These are phyloP conservation scores for Lactarius evosmus DNA, from an alignment of 768 basidiomycete species.

Conservation along the genomic window DNA sequence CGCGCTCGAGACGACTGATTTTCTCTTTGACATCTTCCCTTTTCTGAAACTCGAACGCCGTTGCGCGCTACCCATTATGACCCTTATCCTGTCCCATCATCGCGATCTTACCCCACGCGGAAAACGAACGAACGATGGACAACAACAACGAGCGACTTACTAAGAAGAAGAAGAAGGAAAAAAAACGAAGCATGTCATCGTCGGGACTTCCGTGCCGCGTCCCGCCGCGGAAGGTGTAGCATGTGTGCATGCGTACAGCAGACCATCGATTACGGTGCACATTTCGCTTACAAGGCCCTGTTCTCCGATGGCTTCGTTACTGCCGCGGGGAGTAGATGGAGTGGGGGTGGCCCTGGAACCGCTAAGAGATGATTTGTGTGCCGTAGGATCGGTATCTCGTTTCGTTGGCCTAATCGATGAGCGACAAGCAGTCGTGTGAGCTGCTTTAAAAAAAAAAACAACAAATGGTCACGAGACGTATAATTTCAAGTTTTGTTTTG, in stretches of 20 bases:
- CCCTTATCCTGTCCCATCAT: not conserved
- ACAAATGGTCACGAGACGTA: not conserved
- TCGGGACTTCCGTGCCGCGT: not conserved
- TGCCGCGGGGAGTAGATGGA: not conserved
- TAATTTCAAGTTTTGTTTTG: not conserved
- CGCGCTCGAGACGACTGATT: not conserved
- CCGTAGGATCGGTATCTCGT: not conserved
- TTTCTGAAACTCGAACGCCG: not conserved
- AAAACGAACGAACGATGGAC: not conserved
- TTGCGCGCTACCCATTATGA: not conserved
- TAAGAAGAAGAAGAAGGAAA: not conserved
- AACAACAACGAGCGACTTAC: not conserved
- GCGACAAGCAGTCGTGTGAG: not conserved
- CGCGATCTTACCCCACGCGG: conserved; percentile 2
- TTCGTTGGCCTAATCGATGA: conserved; percentile 2
- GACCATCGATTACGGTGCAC: not conserved
- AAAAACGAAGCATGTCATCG: not conserved
- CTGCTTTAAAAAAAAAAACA: not conserved
- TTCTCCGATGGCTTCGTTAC: not conserved
- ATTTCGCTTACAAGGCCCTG: not conserved
- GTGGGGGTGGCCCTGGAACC: not conserved
- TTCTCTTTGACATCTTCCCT: not conserved
- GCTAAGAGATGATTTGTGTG: not conserved
- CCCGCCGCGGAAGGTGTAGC: too few relatives aligned
- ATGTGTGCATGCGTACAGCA: not conserved